These are phyloP conservation scores for Cunninghamia lanceolata DNA, from an alignment of 75 land plant species.

Conservation along the genomic window DNA sequence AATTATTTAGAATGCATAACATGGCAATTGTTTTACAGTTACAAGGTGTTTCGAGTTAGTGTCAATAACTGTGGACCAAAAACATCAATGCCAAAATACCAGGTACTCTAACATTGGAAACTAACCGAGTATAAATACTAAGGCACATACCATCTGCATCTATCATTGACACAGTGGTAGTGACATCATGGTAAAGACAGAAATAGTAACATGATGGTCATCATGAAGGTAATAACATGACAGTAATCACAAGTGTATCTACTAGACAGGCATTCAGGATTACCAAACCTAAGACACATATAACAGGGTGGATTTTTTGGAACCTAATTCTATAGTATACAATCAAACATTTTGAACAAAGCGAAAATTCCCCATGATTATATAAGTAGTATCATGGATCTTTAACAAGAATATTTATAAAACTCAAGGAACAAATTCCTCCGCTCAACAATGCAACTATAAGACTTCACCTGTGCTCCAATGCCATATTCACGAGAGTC, in stretches of 20 bases:
- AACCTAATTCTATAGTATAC: too few species aligned
- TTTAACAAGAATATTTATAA: background rate
- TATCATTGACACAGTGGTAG: too few species aligned
- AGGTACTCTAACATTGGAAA: background rate
- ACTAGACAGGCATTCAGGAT: too few species aligned
- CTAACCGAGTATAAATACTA: too few species aligned
- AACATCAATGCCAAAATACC: background rate
- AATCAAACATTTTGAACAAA: background rate
- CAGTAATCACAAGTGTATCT: too few species aligned
- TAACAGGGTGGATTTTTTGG: background rate
- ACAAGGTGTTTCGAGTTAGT: background rate
- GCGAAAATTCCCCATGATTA: background rate
- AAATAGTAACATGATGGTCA: too few species aligned
- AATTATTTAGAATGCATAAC: background rate
- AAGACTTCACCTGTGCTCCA: constrained; percentile 81
- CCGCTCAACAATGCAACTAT: background rate
- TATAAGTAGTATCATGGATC: background rate
- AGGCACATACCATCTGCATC: too few species aligned
- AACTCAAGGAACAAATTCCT: background rate
- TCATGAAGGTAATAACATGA: too few species aligned
- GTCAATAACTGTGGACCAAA: background rate
- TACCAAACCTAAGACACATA: too few species aligned
- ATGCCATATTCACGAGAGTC: constrained; percentile 97
- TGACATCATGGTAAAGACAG: too few species aligned
- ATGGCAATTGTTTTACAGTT: background rate